Base-by-base conservation (phyloP, 306 rosid species). In the Vicia villosa region DNA sequence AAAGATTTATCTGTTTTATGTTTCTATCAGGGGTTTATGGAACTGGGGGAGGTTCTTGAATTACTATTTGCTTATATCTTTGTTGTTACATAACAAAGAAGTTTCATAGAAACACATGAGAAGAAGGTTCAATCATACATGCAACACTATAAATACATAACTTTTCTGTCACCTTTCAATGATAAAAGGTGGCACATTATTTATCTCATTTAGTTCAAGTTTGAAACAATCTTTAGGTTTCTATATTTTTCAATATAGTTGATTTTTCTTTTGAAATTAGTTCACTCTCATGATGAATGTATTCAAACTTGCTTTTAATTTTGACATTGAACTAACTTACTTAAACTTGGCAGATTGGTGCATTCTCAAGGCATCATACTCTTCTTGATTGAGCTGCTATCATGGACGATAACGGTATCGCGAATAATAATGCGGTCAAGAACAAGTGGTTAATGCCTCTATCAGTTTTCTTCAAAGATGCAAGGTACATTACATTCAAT, bases 391-490 rank as follows among this genome's bases (percentile, higher is more conserved):
- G 74, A 37, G 62, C 21, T 59, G 15, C 64, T 43, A 42, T 30
- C 74, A 84, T 86, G 90, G 90, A 79, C 6, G 82, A 86, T 37
- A 75, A 69, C 50, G 83, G 49, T 20, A 78, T 32, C 40, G 51
- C 72, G 49, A 73, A 63, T 60, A n/a, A n/a, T n/a, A 72, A 50
- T 59, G 69, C 66, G 14, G 8, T 60, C 45, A 76, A 59, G 72
- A 81, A 60, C 85, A 80, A 74, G 72, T 78, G 83, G 90, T 88
- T 75, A 55, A 60, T 87, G 26, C 95, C 97, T 36, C 66, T 87
- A 75, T 75, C 84, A 70, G 95, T 94, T 73, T 90, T 94, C 95
- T 90, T 94, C 91, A 84, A 64, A 81, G 96, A 88, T 72, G 86
- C 92, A 81, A 90, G 97, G 98, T 94, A 83, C 28, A 24, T 4